Evolutionary conservation across 768 basidiomycete species (phyloP).

Genomic region (Mycena rebaudengoi): DNA sequence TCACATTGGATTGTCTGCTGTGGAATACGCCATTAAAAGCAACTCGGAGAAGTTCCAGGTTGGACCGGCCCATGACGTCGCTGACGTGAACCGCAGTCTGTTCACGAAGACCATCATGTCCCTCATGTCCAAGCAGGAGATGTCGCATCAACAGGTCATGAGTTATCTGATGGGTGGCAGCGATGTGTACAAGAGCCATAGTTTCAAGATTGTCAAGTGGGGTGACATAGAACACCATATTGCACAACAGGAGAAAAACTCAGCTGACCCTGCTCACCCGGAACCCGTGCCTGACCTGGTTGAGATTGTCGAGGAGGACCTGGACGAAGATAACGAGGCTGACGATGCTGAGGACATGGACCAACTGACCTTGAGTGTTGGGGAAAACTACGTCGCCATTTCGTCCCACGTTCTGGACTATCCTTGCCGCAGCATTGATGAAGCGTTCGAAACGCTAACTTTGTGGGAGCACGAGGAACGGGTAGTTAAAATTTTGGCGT

Average conservation of each 20-base stretch:
- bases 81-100: neutral
- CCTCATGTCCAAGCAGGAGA: slow-evolving; percentile 9
- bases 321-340: neutral
- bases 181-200: neutral
- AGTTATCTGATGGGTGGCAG: slow-evolving; percentile 8
- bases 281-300: neutral
- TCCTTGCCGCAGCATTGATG: neutral
- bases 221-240: neutral
- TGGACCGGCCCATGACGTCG: too few relatives aligned
- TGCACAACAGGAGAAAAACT: neutral
- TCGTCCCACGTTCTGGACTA: neutral
- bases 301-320: neutral
- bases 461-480: neutral
- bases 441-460: neutral
- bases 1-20: slow-evolving; percentile 24
- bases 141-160: slow-evolving; percentile 13
- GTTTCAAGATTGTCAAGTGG: neutral
- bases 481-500: neutral
- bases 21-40: slow-evolving; percentile 18
- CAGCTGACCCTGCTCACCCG: neutral
- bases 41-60: neutral
- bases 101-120: slow-evolving; percentile 10
- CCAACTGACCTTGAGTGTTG: neutral
- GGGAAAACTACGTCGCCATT: neutral
- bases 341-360: neutral